These are phyloP conservation scores for Rhizopus arrhizus DNA, from an alignment of 371 early-diverging fungal genomes.

Conservation along the genomic window DNA sequence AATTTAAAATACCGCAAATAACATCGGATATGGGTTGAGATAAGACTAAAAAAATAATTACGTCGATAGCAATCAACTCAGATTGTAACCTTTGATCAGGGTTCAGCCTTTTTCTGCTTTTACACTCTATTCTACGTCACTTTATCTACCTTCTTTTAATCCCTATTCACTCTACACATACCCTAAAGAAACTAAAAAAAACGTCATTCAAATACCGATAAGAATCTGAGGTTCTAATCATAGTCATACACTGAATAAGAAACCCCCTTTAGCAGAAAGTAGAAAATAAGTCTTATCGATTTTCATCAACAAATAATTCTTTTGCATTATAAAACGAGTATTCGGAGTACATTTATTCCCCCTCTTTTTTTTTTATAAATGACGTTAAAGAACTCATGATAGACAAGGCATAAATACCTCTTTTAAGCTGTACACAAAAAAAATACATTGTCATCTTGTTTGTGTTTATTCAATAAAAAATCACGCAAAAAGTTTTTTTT, in stretches of 20 bases:
- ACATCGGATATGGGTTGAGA: conserved; percentile 23
- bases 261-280: not conserved
- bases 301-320: not conserved
- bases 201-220: not conserved
- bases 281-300: not conserved
- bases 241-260: not conserved
- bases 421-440: too few species aligned
- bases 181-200: not conserved
- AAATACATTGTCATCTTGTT: too few species aligned
- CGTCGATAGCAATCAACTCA: conserved; percentile 2
- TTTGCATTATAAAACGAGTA: not conserved
- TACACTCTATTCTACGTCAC: not conserved
- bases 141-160: not conserved
- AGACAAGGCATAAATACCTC: too few species aligned
- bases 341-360: not conserved
- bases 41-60: conserved; percentile 18
- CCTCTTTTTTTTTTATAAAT: too few species aligned
- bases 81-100: not conserved
- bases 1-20: conserved; percentile 19
- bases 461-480: too few species aligned
- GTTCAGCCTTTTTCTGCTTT: not conserved
- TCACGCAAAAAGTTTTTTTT: too few species aligned
- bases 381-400: too few species aligned
- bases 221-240: not conserved
- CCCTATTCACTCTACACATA: not conserved